Evolutionary conservation across 148 eudicot genomes (phyloP).

Genomic region (Chenopodium formosanum): DNA sequence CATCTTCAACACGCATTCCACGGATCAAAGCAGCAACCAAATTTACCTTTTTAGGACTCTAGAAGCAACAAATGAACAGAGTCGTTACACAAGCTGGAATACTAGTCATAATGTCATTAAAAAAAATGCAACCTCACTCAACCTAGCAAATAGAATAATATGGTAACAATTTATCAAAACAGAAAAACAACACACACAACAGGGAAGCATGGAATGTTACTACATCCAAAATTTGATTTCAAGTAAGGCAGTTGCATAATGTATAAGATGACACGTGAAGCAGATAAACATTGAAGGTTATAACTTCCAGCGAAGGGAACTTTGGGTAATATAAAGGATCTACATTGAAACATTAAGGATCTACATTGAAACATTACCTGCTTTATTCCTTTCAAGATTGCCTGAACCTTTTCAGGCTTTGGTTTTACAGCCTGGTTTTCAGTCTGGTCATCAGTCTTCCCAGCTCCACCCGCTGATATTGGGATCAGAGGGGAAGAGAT

Average conservation of each 20-base stretch:
- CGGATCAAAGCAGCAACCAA: constrained; percentile 91
- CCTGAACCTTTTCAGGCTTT: constrained; percentile 78
- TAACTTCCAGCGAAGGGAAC: neutral
- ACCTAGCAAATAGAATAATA: neutral
- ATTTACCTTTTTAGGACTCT: constrained; percentile 97
- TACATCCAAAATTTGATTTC: neutral
- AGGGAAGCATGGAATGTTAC: neutral
- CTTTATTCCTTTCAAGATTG: constrained; percentile 72
- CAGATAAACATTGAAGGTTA: neutral
- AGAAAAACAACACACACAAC: neutral
- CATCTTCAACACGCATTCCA: constrained; percentile 99
- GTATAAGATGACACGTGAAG: neutral
- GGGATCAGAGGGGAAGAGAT: constrained; percentile 80
- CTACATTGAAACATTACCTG: constrained; percentile 41
- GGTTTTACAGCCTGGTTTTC: constrained; percentile 62
- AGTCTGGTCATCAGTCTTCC: constrained; percentile 43
- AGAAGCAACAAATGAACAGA: constrained; percentile 26
- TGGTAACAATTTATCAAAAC: neutral
- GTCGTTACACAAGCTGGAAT: neutral
- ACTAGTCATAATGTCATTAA: neutral
- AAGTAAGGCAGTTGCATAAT: neutral
- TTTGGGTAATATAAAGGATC: neutral
- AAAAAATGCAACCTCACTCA: neutral
- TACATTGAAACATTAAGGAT: constrained; percentile 11
- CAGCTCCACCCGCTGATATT: constrained; percentile 46